These are phyloP conservation scores for Peronosclerospora sorghi DNA, from an alignment of 352 stramenopile genomes.

Conservation along the genomic window DNA sequence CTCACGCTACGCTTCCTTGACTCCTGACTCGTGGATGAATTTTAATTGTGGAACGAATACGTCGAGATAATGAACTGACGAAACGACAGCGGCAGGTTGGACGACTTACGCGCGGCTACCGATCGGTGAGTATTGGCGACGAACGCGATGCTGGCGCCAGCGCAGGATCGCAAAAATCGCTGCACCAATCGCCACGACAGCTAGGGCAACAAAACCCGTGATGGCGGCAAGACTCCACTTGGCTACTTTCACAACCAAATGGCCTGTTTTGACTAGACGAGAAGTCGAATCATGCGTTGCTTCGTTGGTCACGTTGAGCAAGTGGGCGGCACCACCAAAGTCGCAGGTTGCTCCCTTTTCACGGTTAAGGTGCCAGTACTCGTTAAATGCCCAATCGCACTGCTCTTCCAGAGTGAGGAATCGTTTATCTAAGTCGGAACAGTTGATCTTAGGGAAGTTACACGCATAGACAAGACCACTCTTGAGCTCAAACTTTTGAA, in stretches of 20 bases:
- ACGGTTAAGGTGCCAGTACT: conserved; percentile 67
- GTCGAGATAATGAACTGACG: background rate
- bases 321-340: conserved; percentile 58
- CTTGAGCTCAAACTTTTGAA: conserved; percentile 55
- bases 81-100: background rate
- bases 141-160: conserved; percentile 21
- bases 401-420: conserved; percentile 55
- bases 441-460: conserved; percentile 46
- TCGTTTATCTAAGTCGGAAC: conserved; percentile 34
- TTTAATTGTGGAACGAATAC: no score
- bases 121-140: conserved; percentile 43
- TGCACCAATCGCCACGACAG: conserved; percentile 7
- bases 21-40: no score
- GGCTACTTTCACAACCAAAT: conserved; percentile 16
- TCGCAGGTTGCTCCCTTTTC: conserved; percentile 67
- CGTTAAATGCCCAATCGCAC: conserved; percentile 65
- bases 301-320: conserved; percentile 22
- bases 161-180: conserved; percentile 22
- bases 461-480: conserved; percentile 56
- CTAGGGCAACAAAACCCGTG: conserved; percentile 14
- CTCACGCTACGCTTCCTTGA: no score
- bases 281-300: conserved; percentile 4
- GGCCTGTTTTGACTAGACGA: conserved; percentile 8
- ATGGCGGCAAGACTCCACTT: conserved; percentile 23
- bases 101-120: conserved; percentile 19